Percentiles rank a stretch among this genome's conserved stretches.
These are phyloP conservation scores for Hericium erinaceus DNA, from an alignment of 768 basidiomycete species.

Conservation along the genomic window DNA sequence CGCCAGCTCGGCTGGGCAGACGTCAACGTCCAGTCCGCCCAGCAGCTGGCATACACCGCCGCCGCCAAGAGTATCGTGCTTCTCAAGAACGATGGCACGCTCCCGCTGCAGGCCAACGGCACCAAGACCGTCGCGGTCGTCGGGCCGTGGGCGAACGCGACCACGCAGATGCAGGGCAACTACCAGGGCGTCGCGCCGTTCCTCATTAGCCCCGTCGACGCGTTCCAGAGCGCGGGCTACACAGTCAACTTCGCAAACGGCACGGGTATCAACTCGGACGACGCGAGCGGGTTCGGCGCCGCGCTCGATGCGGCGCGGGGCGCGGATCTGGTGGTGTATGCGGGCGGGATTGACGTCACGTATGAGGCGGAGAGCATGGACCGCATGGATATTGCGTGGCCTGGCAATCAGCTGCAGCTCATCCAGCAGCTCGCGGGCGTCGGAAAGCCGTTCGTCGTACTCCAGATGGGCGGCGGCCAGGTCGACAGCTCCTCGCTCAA, in stretches of 20 bases:
- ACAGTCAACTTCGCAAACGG: constrained; percentile 34
- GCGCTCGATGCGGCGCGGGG: constrained; percentile 37
- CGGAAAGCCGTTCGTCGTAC: constrained; percentile 42
- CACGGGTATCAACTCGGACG: constrained; percentile 30
- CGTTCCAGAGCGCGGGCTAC: constrained; percentile 38
- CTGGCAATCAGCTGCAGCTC: constrained; percentile 44
- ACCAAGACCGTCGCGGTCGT: constrained; percentile 46
- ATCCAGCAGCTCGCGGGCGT: constrained; percentile 34
- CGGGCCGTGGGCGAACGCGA: constrained; percentile 52
- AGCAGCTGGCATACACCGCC: constrained; percentile 39
- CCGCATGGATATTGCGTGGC: constrained; percentile 42
- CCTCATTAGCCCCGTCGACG: constrained; percentile 44
- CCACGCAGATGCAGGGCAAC: constrained; percentile 48
- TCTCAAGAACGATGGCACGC: constrained; percentile 52
- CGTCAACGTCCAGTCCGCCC: constrained; percentile 38
- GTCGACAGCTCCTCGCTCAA: constrained; percentile 41
- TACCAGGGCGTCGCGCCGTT: constrained; percentile 47
- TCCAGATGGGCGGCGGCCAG: constrained; percentile 52
- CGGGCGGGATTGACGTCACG: constrained; percentile 43
- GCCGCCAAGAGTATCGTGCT: constrained; percentile 49
- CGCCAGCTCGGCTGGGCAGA: constrained; percentile 39
- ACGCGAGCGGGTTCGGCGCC: constrained; percentile 37
- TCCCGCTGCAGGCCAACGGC: constrained; percentile 36
- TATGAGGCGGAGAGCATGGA: constrained; percentile 41
- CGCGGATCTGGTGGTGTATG: constrained; percentile 43